Evolutionary conservation across 306 rosid species (phyloP), one percentile per base, ranked within the genome.

Genomic region (Alnus rubra): DNA sequence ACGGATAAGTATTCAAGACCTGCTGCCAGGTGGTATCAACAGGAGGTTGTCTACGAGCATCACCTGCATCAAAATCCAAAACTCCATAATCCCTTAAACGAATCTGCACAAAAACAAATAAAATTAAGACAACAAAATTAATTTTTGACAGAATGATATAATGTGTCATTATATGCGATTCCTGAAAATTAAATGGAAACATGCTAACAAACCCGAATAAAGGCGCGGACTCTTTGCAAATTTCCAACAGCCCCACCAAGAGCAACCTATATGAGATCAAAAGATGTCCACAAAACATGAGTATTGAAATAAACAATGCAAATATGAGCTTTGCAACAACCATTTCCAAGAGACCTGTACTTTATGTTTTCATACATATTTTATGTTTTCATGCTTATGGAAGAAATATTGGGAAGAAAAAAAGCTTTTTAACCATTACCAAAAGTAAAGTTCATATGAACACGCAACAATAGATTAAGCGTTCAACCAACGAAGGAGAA

Each of bases 1-100:
- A 18, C 45, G 30, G 72, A 23, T 78, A 81, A 75, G 79, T 39
- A 75, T 79, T 71, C 58, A 67, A 81, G 78, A 95, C 99, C 99
- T 95, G 99, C 87, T 95, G 99, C 99, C 99, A 95, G 44, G 97
- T 90, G 71, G 99, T 95, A 90, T 95, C 97, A 84, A 93, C 86
- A 74, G 99, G 99, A 88, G 99, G 99, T 78, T 93, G 99, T 77
- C 99, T 88, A 70, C 94, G 96, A 74, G 87, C 82, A 89, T 95
- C 99, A 55, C 84, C 90, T 19, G 94, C 96, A 82, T 95, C 99
- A 87, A 93, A 95, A 86, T 95, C 99, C 68, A 95, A 89, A 75
- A 90, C 90, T 75, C 98, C 99, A 83, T 89, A 95, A 84, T 93
- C 98, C 89, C 99, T 90, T 80, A 95, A 90, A 52, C 97, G 98